Percentiles rank a stretch among this genome's conserved stretches.
phyloP scores from a whole-genome alignment of 2,329 filamentous ascomycete genomes.

The Mycosphaerella arachidis region DNA sequence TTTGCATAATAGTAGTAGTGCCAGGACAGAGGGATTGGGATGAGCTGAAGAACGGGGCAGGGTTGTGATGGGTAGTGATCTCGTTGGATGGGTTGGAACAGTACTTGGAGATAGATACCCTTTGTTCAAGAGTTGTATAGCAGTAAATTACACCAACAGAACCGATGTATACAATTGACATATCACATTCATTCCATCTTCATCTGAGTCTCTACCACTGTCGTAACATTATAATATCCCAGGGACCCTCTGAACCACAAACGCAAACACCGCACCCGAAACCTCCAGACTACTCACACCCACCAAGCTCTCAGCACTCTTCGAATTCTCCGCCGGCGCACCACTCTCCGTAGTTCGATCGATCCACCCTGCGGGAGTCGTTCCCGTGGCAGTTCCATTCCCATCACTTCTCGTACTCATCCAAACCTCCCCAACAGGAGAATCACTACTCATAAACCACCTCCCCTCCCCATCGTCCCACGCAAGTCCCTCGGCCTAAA shows the following conservation, averaged over 20 bases:
- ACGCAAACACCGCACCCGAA: not conserved
- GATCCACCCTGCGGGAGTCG: conserved; percentile 7
- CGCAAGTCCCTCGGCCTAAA: conserved; percentile 59
- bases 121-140: no score
- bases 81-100: no score
- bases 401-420: conserved; percentile 37
- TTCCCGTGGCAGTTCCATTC: conserved; percentile 9
- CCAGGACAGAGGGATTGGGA: not conserved
- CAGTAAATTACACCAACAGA: no score
- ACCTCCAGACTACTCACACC: not conserved
- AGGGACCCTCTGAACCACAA: not conserved
- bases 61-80: no score
- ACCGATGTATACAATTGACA: no score
- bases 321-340: not conserved
- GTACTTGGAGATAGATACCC: no score
- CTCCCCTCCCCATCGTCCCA: conserved; percentile 49
- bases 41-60: no score
- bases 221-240: no score
- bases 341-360: conserved; percentile 1
- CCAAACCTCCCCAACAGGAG: conserved; percentile 60
- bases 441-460: conserved; percentile 60
- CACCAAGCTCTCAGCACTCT: not conserved
- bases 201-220: no score
- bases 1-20: conserved; percentile 62
- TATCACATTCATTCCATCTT: no score